These are phyloP conservation scores for Pseudoperonospora humuli DNA, from an alignment of 352 stramenopile species.

Conservation along the genomic window DNA sequence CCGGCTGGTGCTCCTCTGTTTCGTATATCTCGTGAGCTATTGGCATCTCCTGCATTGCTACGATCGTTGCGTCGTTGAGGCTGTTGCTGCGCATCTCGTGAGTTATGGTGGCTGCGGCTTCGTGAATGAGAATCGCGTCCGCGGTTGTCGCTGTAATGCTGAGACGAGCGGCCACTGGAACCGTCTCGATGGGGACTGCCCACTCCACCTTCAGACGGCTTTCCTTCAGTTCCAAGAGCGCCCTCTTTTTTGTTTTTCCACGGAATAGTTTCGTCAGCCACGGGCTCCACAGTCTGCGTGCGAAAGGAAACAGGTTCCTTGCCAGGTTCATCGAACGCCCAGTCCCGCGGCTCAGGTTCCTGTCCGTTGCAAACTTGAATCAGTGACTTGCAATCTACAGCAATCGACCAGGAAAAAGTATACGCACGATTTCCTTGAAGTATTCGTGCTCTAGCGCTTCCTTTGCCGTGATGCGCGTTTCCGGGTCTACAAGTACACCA, in stretches of 20 bases:
- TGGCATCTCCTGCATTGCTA: conserved; percentile 21
- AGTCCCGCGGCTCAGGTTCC: conserved; percentile 81
- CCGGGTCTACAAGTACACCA: conserved; percentile 45
- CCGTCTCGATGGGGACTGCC: conserved; percentile 28
- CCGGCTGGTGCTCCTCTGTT: conserved; percentile 12
- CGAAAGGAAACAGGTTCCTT: conserved; percentile 84
- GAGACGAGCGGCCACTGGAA: conserved; percentile 17
- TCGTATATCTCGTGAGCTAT: conserved; percentile 18
- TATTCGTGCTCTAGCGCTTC: conserved; percentile 91
- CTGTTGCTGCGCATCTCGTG: conserved; percentile 30
- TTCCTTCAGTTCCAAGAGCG: conserved; percentile 13
- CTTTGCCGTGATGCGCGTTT: conserved; percentile 85
- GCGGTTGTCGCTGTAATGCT: conserved; percentile 36
- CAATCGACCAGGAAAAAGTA: background rate
- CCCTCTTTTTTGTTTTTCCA: conserved; percentile 63
- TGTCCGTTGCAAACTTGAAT: conserved; percentile 13
- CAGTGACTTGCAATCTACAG: background rate
- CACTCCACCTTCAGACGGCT: conserved; percentile 20
- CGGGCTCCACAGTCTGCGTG: conserved; percentile 69
- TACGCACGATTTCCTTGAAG: conserved; percentile 84
- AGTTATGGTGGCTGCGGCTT: conserved; percentile 45
- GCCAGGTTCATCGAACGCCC: conserved; percentile 79
- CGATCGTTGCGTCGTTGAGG: conserved; percentile 38
- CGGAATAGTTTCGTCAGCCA: conserved; percentile 63
- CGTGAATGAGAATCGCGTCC: conserved; percentile 25